Base-by-base conservation (phyloP, 495 filamentous ascomycete species). In the Durotheca rogersii region DNA sequence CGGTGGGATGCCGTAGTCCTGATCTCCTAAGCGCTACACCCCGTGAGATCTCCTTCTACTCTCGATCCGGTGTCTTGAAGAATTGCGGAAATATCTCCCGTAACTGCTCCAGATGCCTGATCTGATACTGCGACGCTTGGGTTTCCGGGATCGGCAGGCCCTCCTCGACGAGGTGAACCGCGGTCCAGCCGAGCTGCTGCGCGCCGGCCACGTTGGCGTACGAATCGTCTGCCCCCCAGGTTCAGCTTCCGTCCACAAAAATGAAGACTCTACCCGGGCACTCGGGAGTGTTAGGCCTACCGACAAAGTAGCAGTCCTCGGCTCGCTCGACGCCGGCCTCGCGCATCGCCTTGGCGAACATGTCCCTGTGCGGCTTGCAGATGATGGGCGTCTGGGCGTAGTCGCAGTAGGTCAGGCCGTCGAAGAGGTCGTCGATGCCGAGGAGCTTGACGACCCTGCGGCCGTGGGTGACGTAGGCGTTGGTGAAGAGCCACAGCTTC, bases 321-420 rank as follows among this genome's bases (percentile, higher is more conserved):
- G 61, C 60, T 25, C 72, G 74, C 18, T 75, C 71, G 0, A 80
- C 80, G 2, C 77, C 79, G 0, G 86, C 84, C 46, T 90, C 80
- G 43, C 54, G 72, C 76, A 81, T 81, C n/a, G 76, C 92, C 71
- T 91, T 94, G 19, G 78, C 81, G 64, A 82, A 96, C 90, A 96
- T 94, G 31, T 82, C 83, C 45, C 71, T 68, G 46, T 84, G 79
- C 3, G 93, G 93, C 70, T 98, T 98, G 70, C 91, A 95, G 31
- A 90, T 53, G 46, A 98, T 71, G 5, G 74, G 80, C 35, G 77
- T 60, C 7, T 76, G 56, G 29, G 66, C 71, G 67, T 96, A 98
- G 65, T 98, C 88, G 61, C 93, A 98, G 60, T 81, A 96, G 0
- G 93, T 96, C 48, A 96, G 76, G 0, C 92, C 92, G 57, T 95